These are phyloP conservation scores for Penicillium egyptiacum DNA, from an alignment of 495 filamentous ascomycete species.

Conservation along the genomic window DNA sequence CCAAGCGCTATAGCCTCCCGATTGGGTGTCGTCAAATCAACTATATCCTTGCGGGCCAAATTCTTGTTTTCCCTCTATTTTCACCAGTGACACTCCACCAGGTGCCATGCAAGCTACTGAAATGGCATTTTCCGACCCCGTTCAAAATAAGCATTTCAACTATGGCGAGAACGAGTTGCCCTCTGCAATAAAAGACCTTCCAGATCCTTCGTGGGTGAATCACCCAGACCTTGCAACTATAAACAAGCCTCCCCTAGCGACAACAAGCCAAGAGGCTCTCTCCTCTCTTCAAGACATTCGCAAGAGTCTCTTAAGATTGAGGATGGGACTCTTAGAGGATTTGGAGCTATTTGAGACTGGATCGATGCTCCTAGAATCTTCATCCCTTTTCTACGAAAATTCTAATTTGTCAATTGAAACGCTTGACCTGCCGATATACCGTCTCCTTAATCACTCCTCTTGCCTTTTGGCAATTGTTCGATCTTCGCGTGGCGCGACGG, in stretches of 20 bases:
- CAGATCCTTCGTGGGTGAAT: constrained; percentile 2
- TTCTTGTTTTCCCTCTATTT: background rate
- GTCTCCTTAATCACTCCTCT: constrained; percentile 22
- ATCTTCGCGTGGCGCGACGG: background rate
- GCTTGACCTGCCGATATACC: constrained; percentile 23
- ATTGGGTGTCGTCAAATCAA: background rate
- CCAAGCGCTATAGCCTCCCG: background rate
- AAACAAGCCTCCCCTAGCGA: background rate
- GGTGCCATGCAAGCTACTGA: background rate
- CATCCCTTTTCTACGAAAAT: background rate
- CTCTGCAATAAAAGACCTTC: background rate
- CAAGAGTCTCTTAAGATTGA: constrained; percentile 19
- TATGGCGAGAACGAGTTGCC: background rate
- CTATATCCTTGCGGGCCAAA: background rate
- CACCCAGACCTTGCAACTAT: background rate
- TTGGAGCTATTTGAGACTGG: constrained; percentile 18
- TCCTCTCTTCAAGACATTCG: background rate
- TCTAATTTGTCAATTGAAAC: background rate
- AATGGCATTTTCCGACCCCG: too few species aligned
- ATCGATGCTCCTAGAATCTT: background rate
- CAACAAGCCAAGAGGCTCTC: background rate
- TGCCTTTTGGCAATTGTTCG: constrained; percentile 21
- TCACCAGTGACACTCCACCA: background rate
- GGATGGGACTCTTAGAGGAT: constrained; percentile 22
- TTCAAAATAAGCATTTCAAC: background rate